phyloP scores from a whole-genome alignment of 768 basidiomycete species.

The Leccinum barrowsii region DNA sequence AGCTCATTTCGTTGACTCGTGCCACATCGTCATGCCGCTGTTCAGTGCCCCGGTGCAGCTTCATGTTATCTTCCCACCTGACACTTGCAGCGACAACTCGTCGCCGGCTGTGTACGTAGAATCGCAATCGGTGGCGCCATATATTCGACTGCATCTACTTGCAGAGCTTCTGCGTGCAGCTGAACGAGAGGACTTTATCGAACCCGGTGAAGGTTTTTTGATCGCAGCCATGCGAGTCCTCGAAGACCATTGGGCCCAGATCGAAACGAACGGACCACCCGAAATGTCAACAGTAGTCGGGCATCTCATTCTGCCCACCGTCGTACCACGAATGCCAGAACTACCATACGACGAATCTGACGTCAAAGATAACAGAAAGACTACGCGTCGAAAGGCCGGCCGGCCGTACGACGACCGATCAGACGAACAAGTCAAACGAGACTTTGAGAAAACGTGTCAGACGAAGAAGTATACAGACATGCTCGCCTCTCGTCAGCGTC shows the following conservation, averaged over 20 bases:
- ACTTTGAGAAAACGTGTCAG: constrained; percentile 46
- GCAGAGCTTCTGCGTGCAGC: constrained; percentile 58
- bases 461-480: constrained; percentile 54
- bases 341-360: neutral
- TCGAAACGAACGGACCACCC: constrained; percentile 73
- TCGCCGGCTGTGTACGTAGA: constrained; percentile 71
- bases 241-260: constrained; percentile 63
- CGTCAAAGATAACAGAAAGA: neutral
- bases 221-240: constrained; percentile 67
- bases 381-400: constrained; percentile 2
- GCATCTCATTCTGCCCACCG: constrained; percentile 16
- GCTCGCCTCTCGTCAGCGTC: constrained; percentile 48
- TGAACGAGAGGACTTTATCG: constrained; percentile 51
- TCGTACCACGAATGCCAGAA: constrained; percentile 16
- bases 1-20: constrained; percentile 43
- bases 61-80: constrained; percentile 55
- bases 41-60: constrained; percentile 63
- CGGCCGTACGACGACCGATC: constrained; percentile 39
- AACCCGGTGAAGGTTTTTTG: constrained; percentile 67
- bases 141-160: constrained; percentile 81
- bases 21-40: constrained; percentile 56
- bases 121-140: constrained; percentile 66
- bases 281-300: constrained; percentile 65
- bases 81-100: constrained; percentile 40
- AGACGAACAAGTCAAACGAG: constrained; percentile 46